Conservation (phyloP, 805 yeast genomes). For the Debaryomyces maramus region DNA sequence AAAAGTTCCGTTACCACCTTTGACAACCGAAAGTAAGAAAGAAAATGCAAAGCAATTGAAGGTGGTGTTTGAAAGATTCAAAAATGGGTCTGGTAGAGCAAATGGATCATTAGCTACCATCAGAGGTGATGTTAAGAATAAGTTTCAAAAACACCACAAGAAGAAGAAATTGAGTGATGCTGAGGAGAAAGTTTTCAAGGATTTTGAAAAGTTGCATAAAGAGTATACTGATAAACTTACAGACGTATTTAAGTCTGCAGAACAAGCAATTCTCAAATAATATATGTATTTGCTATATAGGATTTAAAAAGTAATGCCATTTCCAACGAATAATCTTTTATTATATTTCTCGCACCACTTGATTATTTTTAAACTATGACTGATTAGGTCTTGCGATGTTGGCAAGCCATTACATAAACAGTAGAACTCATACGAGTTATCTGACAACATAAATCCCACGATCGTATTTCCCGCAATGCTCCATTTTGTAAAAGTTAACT, state of each 20-base stretch:
- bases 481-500: conserved; percentile 50
- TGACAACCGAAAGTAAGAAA: conserved; percentile 64
- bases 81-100: conserved; percentile 45
- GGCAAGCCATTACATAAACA: conserved; percentile 46
- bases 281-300: conserved; percentile 1
- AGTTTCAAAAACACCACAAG: conserved; percentile 55
- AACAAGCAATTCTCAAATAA: conserved; percentile 44
- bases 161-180: conserved; percentile 54
- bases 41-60: conserved; percentile 62
- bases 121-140: conserved; percentile 54
- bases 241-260: conserved; percentile 56
- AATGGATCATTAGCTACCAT: conserved; percentile 47
- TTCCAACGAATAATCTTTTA: conserved; percentile 66
- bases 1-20: conserved; percentile 72
- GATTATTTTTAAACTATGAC: conserved; percentile 62
- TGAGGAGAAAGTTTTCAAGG: conserved; percentile 53
- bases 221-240: conserved; percentile 57
- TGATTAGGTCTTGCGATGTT: conserved; percentile 55
- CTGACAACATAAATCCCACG: conserved; percentile 41
- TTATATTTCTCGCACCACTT: conserved; percentile 77
- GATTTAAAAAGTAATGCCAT: conserved; percentile 59
- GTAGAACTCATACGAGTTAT: conserved; percentile 35
- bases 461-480: conserved; percentile 15
- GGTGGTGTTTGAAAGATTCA: conserved; percentile 61
- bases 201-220: conserved; percentile 71